phyloP scores from a whole-genome alignment of 331 rosid genomes.

The Spiraea crenata region DNA sequence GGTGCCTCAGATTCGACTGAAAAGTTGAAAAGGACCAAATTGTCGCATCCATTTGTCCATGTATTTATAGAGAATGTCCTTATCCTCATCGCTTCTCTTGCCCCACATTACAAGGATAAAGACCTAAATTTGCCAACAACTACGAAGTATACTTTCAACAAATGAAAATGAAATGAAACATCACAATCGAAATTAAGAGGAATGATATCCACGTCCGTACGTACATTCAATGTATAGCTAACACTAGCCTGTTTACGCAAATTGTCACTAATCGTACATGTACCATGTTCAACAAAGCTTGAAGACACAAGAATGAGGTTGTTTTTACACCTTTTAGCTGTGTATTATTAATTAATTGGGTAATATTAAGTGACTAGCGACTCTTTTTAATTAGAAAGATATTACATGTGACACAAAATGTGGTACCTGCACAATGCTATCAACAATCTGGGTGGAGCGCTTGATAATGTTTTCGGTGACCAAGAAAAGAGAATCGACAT shows the following conservation, averaged over 20 bases:
- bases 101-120: background rate
- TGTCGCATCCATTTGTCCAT: background rate
- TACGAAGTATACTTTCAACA: background rate
- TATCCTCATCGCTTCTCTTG: background rate
- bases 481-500: conserved; percentile 27
- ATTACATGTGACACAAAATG: too few species aligned
- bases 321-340: too few species aligned
- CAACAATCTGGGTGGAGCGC: conserved; percentile 24
- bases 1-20: background rate
- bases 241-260: too few species aligned
- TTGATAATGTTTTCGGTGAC: conserved; percentile 26
- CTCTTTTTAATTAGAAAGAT: too few species aligned
- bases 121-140: background rate
- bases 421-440: conserved; percentile 33
- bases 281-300: too few species aligned
- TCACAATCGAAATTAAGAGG: background rate
- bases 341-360: too few species aligned
- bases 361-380: too few species aligned
- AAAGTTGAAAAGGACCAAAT: too few species aligned
- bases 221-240: too few species aligned
- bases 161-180: background rate
- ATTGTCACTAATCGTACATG: too few species aligned
- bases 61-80: background rate
- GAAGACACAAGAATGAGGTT: too few species aligned
- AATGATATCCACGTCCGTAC: background rate